Conservation (phyloP, 2,329 filamentous ascomycete species). For the Aureobasidium leucospermi region DNA sequence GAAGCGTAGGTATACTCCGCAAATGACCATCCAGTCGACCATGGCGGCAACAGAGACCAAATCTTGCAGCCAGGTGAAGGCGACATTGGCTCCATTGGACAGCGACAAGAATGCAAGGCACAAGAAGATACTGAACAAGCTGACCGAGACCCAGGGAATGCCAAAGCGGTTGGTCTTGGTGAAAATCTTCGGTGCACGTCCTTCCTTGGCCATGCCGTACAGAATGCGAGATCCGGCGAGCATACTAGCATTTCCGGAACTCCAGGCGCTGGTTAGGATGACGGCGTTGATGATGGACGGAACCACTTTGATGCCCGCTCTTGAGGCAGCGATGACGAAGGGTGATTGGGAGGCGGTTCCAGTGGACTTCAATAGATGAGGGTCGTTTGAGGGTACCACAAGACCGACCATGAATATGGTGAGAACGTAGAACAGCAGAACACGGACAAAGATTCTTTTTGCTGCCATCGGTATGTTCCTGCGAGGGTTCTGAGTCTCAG, state of each 20-base stretch:
- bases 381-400: constrained; percentile 47
- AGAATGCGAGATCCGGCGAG: constrained; percentile 17
- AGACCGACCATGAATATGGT: constrained; percentile 50
- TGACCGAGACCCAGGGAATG: constrained; percentile 17
- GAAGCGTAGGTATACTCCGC: constrained; percentile 23
- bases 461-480: constrained; percentile 49
- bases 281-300: constrained; percentile 62
- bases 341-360: constrained; percentile 46
- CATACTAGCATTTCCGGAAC: constrained; percentile 43
- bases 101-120: constrained; percentile 19
- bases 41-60: constrained; percentile 21
- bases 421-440: constrained; percentile 47
- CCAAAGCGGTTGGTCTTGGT: constrained; percentile 17
- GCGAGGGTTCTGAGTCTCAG: constrained; percentile 14
- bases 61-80: constrained; percentile 26
- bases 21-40: constrained; percentile 23
- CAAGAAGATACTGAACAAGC: constrained; percentile 16
- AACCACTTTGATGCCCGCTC: constrained; percentile 42
- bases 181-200: constrained; percentile 50
- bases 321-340: constrained; percentile 42
- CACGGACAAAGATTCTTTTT: constrained; percentile 50
- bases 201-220: constrained; percentile 39
- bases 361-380: constrained; percentile 42
- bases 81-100: constrained; percentile 19
- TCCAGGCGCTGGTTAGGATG: constrained; percentile 58